Evolutionary conservation across 2,329 filamentous ascomycete species (phyloP), one percentile per base, ranked within the genome.

Genomic region (Aureobasidium sp.): DNA sequence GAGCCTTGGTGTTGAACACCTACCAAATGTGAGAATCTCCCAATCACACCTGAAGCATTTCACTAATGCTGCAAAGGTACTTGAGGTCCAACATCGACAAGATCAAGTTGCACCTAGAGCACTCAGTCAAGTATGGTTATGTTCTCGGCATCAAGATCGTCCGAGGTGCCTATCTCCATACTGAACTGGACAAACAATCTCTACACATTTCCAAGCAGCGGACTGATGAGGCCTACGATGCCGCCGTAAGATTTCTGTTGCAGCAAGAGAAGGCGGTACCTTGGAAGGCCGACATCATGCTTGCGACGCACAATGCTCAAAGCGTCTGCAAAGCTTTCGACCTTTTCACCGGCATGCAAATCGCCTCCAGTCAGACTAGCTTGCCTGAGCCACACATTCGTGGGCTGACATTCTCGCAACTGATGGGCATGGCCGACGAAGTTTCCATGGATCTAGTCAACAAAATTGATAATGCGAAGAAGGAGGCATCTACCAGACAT

Each of bases 381-480:
- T 82, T 87, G 1, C 80, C 83, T 3, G 78, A 88, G 13, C n/a
- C n/a, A n/a, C n/a, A n/a, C n/a, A n/a, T n/a, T n/a, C n/a, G n/a
- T n/a, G n/a, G n/a, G n/a, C n/a, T n/a, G n/a, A 78, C 80, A 0
- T 94, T 93, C 77, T 92, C 92, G 3, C 95, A 98, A 80, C 87
- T 98, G 1, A 92, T 95, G 82, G 95, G 95, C 47, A 98, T 98
- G 95, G 95, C 95, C 1, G 95, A 98, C 72, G 95, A 98, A 76
- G 90, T 98, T 61, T 94, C 91, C 66, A 85, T 86, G 70, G 79
- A 80, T 4, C 76, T 89, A 0, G 75, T 89, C 20, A 79, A 86
- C 66, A 73, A 79, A 9, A 82, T 78, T 38, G 77, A 80, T 15
- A 77, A 80, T 15, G 69, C 72, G 55, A 66, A 69, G 71, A 69